Evolutionary conservation across 2,329 filamentous ascomycete species (phyloP).

Genomic region (Fusarium poae): DNA sequence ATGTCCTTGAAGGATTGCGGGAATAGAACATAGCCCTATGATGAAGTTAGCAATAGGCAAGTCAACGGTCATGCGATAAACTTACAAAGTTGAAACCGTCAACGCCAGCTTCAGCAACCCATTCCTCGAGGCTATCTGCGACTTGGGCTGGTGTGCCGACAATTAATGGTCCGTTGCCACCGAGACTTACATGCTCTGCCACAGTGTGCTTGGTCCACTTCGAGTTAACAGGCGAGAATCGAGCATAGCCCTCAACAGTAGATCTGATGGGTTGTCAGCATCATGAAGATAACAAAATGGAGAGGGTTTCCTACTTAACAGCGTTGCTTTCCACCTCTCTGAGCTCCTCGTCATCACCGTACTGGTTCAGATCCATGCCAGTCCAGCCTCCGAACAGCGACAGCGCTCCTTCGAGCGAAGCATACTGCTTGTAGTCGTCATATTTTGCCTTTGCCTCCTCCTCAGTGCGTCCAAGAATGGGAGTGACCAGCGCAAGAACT

Average conservation of each 20-base stretch:
- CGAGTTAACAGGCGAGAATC: not conserved
- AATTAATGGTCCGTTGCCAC: conserved; percentile 72
- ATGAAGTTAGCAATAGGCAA: not conserved
- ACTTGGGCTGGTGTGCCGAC: conserved; percentile 75
- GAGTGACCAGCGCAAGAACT: conserved; percentile 74
- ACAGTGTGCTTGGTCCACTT: conserved; percentile 80
- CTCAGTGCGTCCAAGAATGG: conserved; percentile 74
- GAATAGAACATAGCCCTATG: conserved; percentile 49
- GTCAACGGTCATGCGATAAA: not conserved
- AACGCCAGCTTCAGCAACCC: conserved; percentile 76
- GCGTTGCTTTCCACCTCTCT: conserved; percentile 73
- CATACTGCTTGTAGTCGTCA: conserved; percentile 64
- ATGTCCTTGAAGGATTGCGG: conserved; percentile 76
- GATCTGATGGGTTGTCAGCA: not conserved
- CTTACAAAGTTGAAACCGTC: conserved; percentile 78
- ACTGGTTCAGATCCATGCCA: conserved; percentile 67
- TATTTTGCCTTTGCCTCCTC: conserved; percentile 76
- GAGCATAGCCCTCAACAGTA: conserved; percentile 1
- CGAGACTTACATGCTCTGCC: conserved; percentile 75
- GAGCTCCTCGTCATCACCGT: conserved; percentile 75
- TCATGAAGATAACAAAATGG: conserved; percentile 31
- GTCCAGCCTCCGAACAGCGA: conserved; percentile 83
- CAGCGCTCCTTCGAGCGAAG: conserved; percentile 75
- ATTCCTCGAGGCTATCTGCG: conserved; percentile 75
- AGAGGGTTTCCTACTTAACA: conserved; percentile 56